Evolutionary conservation across 805 yeast genomes (phyloP).

Genomic region (Spathaspora arborariae): DNA sequence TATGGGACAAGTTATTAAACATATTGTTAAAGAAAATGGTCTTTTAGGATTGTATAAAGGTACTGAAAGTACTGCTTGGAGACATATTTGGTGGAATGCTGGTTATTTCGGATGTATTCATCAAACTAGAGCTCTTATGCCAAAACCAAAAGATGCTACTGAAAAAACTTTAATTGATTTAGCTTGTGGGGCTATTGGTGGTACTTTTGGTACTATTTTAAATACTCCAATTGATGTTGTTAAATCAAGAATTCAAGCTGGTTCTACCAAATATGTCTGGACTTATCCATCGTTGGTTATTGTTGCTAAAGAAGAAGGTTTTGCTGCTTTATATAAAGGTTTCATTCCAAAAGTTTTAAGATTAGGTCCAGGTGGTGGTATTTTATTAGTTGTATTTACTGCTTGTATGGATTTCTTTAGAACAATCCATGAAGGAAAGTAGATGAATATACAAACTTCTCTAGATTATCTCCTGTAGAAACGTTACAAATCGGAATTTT

Average conservation of each 20-base stretch:
- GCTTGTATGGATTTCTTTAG: conserved; percentile 92
- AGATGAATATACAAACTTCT: neutral
- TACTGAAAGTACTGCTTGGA: conserved; percentile 94
- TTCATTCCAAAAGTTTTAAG: conserved; percentile 95
- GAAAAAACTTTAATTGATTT: conserved; percentile 84
- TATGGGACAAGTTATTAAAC: conserved; percentile 74
- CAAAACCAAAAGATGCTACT: conserved; percentile 65
- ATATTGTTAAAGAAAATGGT: conserved; percentile 75
- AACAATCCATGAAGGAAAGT: conserved; percentile 29
- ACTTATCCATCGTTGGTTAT: conserved; percentile 72
- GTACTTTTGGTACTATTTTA: conserved; percentile 90
- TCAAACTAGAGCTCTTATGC: conserved; percentile 78
- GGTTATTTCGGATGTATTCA: conserved; percentile 95
- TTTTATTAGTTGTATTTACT: conserved; percentile 93
- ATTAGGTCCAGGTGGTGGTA: conserved; percentile 99
- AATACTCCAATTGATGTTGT: conserved; percentile 98
- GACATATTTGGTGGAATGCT: conserved; percentile 96
- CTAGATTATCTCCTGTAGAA: neutral
- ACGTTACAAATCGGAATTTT: too few relatives aligned
- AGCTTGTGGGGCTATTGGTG: conserved; percentile 93
- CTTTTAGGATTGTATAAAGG: conserved; percentile 85
- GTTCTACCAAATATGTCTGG: conserved; percentile 87
- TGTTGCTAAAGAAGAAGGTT: conserved; percentile 88
- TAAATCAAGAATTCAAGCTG: conserved; percentile 94
- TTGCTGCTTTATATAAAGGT: conserved; percentile 88